These are phyloP conservation scores for Carnegiea gigantea DNA, from an alignment of 179 eudicot species.

Conservation along the genomic window DNA sequence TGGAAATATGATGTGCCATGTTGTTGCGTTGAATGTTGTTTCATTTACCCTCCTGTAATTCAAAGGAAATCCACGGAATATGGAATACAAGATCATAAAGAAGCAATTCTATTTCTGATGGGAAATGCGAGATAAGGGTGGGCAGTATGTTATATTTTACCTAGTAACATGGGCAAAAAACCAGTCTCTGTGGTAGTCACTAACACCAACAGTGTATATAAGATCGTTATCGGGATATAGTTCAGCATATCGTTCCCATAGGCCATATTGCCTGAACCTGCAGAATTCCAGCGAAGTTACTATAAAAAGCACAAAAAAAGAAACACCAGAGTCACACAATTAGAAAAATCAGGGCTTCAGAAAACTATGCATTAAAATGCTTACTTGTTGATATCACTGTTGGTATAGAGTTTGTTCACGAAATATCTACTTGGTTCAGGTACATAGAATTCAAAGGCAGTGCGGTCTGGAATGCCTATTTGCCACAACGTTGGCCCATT, in stretches of 20 bases:
- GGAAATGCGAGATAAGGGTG: background rate
- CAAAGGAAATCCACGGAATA: background rate
- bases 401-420: slow-evolving; percentile 38
- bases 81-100: background rate
- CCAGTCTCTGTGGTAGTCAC: slow-evolving; percentile 67
- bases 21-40: slow-evolving; percentile 45
- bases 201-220: slow-evolving; percentile 51
- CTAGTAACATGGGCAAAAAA: slow-evolving; percentile 91
- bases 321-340: background rate
- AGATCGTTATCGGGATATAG: slow-evolving; percentile 69
- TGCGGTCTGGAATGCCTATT: slow-evolving; percentile 58
- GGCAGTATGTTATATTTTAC: slow-evolving; percentile 24
- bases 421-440: slow-evolving; percentile 42
- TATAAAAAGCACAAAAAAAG: background rate
- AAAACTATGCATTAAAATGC: slow-evolving; percentile 8
- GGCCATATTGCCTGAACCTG: slow-evolving; percentile 83
- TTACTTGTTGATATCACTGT: slow-evolving; percentile 39
- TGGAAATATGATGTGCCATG: slow-evolving; percentile 54
- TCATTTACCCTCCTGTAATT: slow-evolving; percentile 35
- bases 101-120: background rate
- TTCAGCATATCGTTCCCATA: slow-evolving; percentile 84
- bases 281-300: background rate
- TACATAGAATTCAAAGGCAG: slow-evolving; percentile 61
- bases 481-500: slow-evolving; percentile 59
- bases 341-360: background rate